phyloP scores from a whole-genome alignment of 352 stramenopile genomes.

The Phytophthora fragariae region DNA sequence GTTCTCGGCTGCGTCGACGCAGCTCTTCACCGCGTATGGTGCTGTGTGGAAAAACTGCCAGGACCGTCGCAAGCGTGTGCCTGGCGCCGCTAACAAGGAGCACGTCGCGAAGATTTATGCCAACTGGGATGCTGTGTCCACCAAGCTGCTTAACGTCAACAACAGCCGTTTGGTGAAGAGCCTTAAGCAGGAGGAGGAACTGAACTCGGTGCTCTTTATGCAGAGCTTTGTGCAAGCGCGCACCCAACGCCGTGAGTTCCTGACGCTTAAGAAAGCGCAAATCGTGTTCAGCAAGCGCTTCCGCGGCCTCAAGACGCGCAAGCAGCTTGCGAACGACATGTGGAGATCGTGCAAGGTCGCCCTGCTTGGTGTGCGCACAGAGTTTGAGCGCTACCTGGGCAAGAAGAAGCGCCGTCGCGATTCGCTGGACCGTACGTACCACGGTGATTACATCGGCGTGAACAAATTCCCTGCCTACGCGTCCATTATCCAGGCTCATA shows the following conservation, averaged over 20 bases:
- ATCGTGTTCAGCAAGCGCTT: slow-evolving; percentile 83
- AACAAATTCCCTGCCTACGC: slow-evolving; percentile 75
- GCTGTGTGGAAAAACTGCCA: slow-evolving; percentile 72
- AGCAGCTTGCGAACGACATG: slow-evolving; percentile 71
- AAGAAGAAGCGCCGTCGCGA: slow-evolving; percentile 89
- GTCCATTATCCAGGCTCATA: slow-evolving; percentile 67
- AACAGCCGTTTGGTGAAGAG: slow-evolving; percentile 54
- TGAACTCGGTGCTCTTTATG: slow-evolving; percentile 76
- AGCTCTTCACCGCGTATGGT: slow-evolving; percentile 60
- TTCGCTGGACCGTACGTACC: slow-evolving; percentile 77
- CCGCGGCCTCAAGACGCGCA: slow-evolving; percentile 77
- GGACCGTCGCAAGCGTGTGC: slow-evolving; percentile 71
- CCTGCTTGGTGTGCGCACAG: slow-evolving; percentile 78
- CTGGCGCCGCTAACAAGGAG: slow-evolving; percentile 61
- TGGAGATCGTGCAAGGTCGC: slow-evolving; percentile 78
- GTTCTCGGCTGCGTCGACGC: slow-evolving; percentile 65
- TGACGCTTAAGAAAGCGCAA: slow-evolving; percentile 67
- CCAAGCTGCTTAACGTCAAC: slow-evolving; percentile 59
- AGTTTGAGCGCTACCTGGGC: slow-evolving; percentile 86
- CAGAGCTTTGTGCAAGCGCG: slow-evolving; percentile 77
- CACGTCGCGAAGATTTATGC: slow-evolving; percentile 66
- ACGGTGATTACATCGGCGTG: slow-evolving; percentile 82
- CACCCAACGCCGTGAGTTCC: slow-evolving; percentile 58
- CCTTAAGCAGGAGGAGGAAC: slow-evolving; percentile 64
- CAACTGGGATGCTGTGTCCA: slow-evolving; percentile 63